A percentile compares a stretch with the other conserved stretches of the same genome.
These are phyloP conservation scores for Epichloe sp. DNA, from an alignment of 2,329 filamentous ascomycete species.

Conservation along the genomic window DNA sequence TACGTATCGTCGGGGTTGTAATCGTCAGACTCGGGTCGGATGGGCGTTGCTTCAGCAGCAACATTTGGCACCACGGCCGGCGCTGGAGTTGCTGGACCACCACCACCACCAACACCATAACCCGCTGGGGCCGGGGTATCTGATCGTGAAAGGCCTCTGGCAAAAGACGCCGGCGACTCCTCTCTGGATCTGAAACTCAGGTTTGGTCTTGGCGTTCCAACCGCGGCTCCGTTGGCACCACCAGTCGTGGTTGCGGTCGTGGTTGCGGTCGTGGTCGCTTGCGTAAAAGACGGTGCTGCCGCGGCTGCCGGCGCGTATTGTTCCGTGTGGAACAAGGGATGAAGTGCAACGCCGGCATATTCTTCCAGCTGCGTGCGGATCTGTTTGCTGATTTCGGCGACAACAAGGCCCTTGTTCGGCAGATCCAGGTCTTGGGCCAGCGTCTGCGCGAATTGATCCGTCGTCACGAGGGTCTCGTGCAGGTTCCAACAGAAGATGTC, in stretches of 20 bases:
- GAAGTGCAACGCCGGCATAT: conserved; percentile 85
- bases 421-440: conserved; percentile 90
- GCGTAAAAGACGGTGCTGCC: conserved; percentile 12
- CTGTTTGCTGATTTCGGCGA: conserved; percentile 77
- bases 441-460: conserved; percentile 84
- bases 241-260: conserved; percentile 4
- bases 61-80: conserved; percentile 36
- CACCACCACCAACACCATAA: conserved; percentile 8
- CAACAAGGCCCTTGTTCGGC: conserved; percentile 56
- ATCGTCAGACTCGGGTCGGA: conserved; percentile 51
- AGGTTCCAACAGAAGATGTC: conserved; percentile 98
- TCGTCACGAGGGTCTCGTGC: conserved; percentile 85
- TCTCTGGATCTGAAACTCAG: conserved; percentile 23
- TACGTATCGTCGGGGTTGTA: conserved; percentile 90
- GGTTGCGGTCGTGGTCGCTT: conserved; percentile 5
- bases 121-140: conserved; percentile 45
- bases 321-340: conserved; percentile 72
- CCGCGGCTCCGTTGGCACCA: conserved; percentile 9
- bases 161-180: conserved; percentile 23
- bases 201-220: conserved; percentile 18
- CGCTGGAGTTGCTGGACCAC: conserved; percentile 32
- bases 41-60: conserved; percentile 55
- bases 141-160: conserved; percentile 30
- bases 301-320: conserved; percentile 15
- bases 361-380: conserved; percentile 93